phyloP scores from a whole-genome alignment of 257 asterid genomes.

The Cynanchum wilfordii region DNA sequence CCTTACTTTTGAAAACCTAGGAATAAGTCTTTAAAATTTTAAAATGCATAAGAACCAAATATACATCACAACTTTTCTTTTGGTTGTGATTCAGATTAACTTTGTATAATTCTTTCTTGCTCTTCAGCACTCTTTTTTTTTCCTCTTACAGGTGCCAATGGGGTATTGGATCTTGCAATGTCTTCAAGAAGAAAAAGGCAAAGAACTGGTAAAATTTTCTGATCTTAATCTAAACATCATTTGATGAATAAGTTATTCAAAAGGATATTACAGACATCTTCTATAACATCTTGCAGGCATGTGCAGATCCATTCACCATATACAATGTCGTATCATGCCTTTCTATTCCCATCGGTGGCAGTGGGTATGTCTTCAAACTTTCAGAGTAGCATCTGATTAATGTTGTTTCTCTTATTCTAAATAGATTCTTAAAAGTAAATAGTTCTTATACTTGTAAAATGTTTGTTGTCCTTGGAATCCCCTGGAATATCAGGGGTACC shows the following conservation, averaged over 20 bases:
- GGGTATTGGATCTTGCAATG: conserved; percentile 69
- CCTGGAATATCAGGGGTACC: not conserved
- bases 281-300: conserved; percentile 48
- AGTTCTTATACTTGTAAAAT: not conserved
- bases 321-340: conserved; percentile 69
- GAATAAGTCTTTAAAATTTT: too few species aligned
- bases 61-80: too few species aligned
- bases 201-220: conserved; percentile 27
- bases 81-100: too few species aligned
- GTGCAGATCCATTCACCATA: conserved; percentile 22
- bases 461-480: not conserved
- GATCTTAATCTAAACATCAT: not conserved
- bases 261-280: conserved; percentile 7
- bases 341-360: conserved; percentile 92
- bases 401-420: not conserved
- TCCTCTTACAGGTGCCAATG: conserved; percentile 62
- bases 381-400: not conserved
- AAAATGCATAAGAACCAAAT: too few species aligned
- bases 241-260: conserved; percentile 8
- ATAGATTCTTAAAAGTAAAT: not conserved
- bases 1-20: too few species aligned
- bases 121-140: not conserved
- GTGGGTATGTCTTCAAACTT: conserved; percentile 52
- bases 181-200: conserved; percentile 48
- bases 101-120: not conserved